Evolutionary conservation across 495 filamentous ascomycete genomes (phyloP).

Genomic region (Aspergillus nidulans): DNA sequence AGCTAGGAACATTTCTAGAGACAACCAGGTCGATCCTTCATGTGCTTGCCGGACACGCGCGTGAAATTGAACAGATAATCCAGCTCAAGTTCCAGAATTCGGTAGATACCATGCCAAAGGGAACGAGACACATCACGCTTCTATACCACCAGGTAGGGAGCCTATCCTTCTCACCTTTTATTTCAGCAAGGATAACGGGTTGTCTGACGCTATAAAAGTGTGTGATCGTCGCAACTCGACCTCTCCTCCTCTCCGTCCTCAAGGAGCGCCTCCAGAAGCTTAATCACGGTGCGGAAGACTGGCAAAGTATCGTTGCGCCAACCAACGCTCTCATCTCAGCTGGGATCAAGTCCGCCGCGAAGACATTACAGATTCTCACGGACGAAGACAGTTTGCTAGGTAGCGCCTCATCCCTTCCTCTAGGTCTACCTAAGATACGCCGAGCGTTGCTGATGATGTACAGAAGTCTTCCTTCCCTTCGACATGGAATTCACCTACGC

Average conservation of each 20-base stretch:
- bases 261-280: constrained; percentile 30
- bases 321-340: constrained; percentile 29
- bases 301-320: constrained; percentile 22
- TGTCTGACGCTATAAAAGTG: constrained; percentile 17
- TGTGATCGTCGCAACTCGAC: constrained; percentile 34
- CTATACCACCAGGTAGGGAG: constrained; percentile 34
- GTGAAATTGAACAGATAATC: constrained; percentile 31
- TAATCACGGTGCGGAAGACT: constrained; percentile 22
- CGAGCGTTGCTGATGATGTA: not conserved
- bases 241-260: constrained; percentile 32
- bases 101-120: constrained; percentile 28
- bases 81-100: constrained; percentile 21
- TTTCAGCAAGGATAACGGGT: not conserved
- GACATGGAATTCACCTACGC: constrained; percentile 37
- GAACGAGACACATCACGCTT: constrained; percentile 30
- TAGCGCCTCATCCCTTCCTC: constrained; percentile 7
- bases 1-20: constrained; percentile 29
- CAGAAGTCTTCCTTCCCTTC: constrained; percentile 38
- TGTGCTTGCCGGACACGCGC: constrained; percentile 27
- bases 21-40: constrained; percentile 32
- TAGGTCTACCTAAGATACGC: too few relatives aligned
- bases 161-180: not conserved
- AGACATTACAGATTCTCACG: constrained; percentile 30
- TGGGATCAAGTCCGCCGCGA: constrained; percentile 34
- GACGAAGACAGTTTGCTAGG: constrained; percentile 33